These are phyloP conservation scores for Citrus australasica DNA, from an alignment of 345 rosid genomes.

Conservation along the genomic window DNA sequence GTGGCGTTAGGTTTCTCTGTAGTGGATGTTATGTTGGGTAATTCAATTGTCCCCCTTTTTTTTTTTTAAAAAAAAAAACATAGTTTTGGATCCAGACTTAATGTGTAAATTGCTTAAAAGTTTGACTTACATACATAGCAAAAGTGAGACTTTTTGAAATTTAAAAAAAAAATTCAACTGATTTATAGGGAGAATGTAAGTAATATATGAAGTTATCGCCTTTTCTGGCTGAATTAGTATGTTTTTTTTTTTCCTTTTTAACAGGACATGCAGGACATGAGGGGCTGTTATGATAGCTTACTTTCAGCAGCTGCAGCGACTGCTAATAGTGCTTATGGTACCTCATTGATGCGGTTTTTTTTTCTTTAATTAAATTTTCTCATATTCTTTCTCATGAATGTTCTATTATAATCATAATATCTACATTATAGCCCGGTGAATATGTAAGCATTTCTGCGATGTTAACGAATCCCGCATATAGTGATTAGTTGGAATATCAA, in stretches of 20 bases:
- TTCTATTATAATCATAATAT: neutral
- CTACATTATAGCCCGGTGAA: neutral
- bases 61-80: neutral
- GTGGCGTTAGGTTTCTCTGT: neutral
- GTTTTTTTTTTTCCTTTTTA: neutral
- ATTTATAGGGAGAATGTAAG: neutral
- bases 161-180: neutral
- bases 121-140: neutral
- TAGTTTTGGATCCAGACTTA: neutral
- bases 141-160: neutral
- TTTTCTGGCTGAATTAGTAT: neutral
- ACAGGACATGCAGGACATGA: constrained; percentile 86
- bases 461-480: neutral
- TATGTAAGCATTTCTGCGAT: neutral
- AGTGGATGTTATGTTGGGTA: neutral
- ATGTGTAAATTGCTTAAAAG: neutral
- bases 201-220: neutral
- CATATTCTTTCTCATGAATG: too few species aligned
- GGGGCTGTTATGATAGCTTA: constrained; percentile 86
- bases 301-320: constrained; percentile 96
- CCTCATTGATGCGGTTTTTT: neutral
- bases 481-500: neutral
- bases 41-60: neutral
- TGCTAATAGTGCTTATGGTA: constrained; percentile 89
- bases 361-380: neutral